Conservation (phyloP, 2,329 filamentous ascomycete species). For the Juglanconis sp. region DNA sequence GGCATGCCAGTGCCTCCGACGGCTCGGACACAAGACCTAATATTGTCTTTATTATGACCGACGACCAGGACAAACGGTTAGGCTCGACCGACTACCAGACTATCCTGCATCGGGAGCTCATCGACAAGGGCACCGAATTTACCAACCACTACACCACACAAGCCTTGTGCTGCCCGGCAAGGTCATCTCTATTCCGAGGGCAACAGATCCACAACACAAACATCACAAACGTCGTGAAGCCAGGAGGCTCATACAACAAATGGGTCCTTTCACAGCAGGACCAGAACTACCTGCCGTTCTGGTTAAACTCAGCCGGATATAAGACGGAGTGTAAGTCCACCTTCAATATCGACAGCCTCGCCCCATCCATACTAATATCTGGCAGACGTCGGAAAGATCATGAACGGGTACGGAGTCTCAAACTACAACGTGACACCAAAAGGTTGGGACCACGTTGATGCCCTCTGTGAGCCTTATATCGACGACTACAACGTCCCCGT, state of each 20-base stretch:
- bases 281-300: slow-evolving; percentile 39
- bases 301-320: slow-evolving; percentile 41
- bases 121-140: slow-evolving; percentile 23
- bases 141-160: slow-evolving; percentile 26
- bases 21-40: slow-evolving; percentile 17
- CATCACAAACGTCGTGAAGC: slow-evolving; percentile 32
- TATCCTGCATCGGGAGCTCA: slow-evolving; percentile 21
- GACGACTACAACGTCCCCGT: slow-evolving; percentile 26
- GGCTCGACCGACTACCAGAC: slow-evolving; percentile 20
- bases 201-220: slow-evolving; percentile 29
- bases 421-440: slow-evolving; percentile 36
- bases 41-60: slow-evolving; percentile 24
- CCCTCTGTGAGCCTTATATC: slow-evolving; percentile 27
- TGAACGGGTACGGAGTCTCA: slow-evolving; percentile 38
- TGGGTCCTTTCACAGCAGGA: slow-evolving; percentile 41
- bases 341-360: background rate
- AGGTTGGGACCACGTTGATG: slow-evolving; percentile 25
- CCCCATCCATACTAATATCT: no score
- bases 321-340: slow-evolving; percentile 36
- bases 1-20: background rate
- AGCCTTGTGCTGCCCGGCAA: slow-evolving; percentile 27
- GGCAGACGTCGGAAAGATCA: slow-evolving; percentile 37
- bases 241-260: slow-evolving; percentile 38
- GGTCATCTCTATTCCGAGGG: slow-evolving; percentile 24
- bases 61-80: slow-evolving; percentile 23